A percentile compares a stretch with the other conserved stretches of the same genome.
These are phyloP conservation scores for Tetrahymena malaccensis DNA, from an alignment of 73 alveolate species.

Conservation along the genomic window DNA sequence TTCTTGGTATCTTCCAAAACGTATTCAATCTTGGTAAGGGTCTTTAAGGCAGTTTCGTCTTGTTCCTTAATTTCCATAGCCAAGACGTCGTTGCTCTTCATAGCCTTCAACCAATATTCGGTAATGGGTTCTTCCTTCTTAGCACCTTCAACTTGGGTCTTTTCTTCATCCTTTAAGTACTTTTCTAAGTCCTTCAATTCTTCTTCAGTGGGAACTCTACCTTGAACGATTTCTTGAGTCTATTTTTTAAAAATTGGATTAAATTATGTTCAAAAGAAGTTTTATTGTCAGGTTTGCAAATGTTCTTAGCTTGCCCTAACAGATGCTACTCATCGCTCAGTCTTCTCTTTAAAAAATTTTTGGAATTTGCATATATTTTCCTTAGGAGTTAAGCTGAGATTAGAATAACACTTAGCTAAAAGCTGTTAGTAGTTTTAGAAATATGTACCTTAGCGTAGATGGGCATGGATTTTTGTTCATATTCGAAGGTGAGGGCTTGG, in stretches of 20 bases:
- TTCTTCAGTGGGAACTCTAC: constrained; percentile 30
- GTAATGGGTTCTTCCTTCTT: constrained; percentile 32
- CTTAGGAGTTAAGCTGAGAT: neutral
- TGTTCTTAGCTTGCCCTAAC: neutral
- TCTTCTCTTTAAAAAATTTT: neutral
- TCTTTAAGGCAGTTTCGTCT: constrained; percentile 24
- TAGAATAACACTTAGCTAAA: neutral
- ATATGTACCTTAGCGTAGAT: constrained; percentile 13
- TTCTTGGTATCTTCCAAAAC: constrained; percentile 51
- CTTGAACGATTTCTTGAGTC: constrained; percentile 9
- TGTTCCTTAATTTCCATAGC: constrained; percentile 24
- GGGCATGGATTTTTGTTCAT: constrained; percentile 17
- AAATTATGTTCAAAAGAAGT: neutral
- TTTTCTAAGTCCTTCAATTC: constrained; percentile 15
- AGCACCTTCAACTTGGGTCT: neutral
- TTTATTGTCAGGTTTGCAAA: neutral
- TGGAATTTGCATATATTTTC: neutral
- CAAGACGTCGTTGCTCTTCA: constrained; percentile 17
- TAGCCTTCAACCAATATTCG: constrained; percentile 37
- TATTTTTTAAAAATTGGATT: neutral
- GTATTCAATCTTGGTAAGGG: constrained; percentile 12
- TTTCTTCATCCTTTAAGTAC: constrained; percentile 28
- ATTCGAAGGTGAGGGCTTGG: constrained; percentile 10
- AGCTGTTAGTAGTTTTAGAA: neutral
- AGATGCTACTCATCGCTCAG: neutral